Evolutionary conservation across 2,329 filamentous ascomycete genomes (phyloP).

Genomic region (Leptographium procerum): DNA sequence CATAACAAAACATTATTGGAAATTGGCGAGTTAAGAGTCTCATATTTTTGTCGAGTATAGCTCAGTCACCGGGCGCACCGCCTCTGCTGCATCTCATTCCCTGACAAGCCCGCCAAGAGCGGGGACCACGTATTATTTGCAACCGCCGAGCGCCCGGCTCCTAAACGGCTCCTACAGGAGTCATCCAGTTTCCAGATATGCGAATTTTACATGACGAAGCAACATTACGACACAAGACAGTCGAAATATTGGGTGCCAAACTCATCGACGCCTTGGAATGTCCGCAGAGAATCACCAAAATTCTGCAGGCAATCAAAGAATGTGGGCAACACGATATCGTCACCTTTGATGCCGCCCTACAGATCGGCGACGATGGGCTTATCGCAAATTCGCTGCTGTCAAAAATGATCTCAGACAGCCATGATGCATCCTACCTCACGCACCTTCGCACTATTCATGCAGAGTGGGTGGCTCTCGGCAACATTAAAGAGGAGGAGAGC

Average conservation of each 20-base stretch:
- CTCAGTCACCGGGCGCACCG: no score
- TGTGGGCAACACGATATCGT: background rate
- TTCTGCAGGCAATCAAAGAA: background rate
- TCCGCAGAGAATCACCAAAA: background rate
- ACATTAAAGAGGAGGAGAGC: slow-evolving; percentile 10
- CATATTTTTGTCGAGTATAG: no score
- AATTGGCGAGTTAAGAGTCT: no score
- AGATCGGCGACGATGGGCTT: background rate
- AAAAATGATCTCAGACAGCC: slow-evolving; percentile 6
- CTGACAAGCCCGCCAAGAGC: background rate
- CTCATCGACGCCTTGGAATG: background rate
- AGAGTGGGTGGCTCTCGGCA: slow-evolving; percentile 8
- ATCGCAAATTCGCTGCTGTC: background rate
- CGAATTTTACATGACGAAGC: background rate
- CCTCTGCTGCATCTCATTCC: background rate
- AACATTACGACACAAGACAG: background rate
- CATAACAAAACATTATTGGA: no score
- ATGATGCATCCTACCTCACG: slow-evolving; percentile 12
- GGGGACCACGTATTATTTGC: background rate
- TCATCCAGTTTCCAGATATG: background rate
- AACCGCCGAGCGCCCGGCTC: background rate
- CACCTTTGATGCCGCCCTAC: background rate
- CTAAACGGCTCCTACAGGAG: background rate
- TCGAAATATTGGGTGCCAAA: background rate
- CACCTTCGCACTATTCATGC: slow-evolving; percentile 11